Conservation (phyloP, 2,329 filamentous ascomycete genomes). For the Meredithiella fracta region DNA sequence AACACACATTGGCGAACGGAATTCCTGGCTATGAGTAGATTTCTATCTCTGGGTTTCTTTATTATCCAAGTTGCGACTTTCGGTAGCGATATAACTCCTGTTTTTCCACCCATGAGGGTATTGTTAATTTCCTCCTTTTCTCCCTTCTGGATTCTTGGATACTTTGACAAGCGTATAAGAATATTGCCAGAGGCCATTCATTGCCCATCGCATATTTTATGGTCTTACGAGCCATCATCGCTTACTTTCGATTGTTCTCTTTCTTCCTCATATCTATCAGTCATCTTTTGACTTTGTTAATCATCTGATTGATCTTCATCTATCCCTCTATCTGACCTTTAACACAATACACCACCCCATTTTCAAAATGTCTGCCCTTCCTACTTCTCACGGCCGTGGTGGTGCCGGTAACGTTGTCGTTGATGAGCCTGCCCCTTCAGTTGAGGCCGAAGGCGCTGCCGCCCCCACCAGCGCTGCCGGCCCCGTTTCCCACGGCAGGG, state of each 20-base stretch:
- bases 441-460: conserved; percentile 35
- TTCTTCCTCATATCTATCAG: background rate
- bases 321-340: no score
- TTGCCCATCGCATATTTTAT: background rate
- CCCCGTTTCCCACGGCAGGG: conserved; percentile 44
- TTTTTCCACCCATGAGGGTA: background rate
- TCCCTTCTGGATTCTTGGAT: background rate
- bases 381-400: conserved; percentile 45
- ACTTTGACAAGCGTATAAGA: background rate
- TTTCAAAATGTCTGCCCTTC: conserved; percentile 26
- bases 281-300: no score
- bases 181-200: no score
- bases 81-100: conserved; percentile 1
- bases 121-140: conserved; percentile 1
- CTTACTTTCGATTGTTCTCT: background rate
- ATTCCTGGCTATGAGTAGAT: background rate
- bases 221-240: background rate
- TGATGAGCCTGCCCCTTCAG: conserved; percentile 28
- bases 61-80: background rate
- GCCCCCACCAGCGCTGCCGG: conserved; percentile 24
- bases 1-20: background rate
- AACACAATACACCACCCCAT: conserved; percentile 28
- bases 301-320: no score
- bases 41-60: background rate
- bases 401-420: conserved; percentile 44